Evolutionary conservation across 768 basidiomycete species (phyloP), one percentile per base, ranked within the genome.

Genomic region (Kwoniella bestiolae): DNA sequence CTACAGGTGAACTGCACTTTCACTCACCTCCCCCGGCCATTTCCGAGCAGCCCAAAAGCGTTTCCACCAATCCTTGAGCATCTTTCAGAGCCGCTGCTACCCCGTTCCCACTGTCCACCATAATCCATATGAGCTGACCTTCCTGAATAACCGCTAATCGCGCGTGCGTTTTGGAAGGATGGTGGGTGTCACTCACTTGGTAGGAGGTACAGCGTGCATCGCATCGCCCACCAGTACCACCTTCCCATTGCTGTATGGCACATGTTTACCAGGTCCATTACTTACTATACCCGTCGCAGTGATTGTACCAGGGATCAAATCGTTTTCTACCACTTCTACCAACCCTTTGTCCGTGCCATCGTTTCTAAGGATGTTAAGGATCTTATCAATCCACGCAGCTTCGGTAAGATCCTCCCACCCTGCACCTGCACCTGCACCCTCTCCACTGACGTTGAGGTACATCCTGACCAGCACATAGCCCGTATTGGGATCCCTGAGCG

Each of bases 151-250:
- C 35, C 35, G 35, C 9, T 38, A 38, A n/a, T n/a, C n/a, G n/a
- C n/a, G n/a, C n/a, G n/a, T n/a, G n/a, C n/a, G n/a, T n/a, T n/a
- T n/a, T n/a, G n/a, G n/a, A 47, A 47, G 45, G 5, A 16, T 8
- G 8, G 25, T n/a, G 18, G 14, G 11, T 9, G 11, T 28, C 21
- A 69, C 67, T 56, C 47, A 69, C 67, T 44, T 64, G 7, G 46
- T 51, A 26, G 67, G 63, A 3, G 67, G 67, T 58, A 69, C 60
- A 7, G 51, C 58, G 45, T 69, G 67, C 28, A 51, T 57, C 6
- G 67, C 63, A 65, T 69, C 67, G 3, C 67, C 67, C 21, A 65
- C 50, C n/a, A 69, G 32, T 5, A 69, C 56, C 6, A 51, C 44
- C 26, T 51, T 59, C 16, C 63, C 63, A 1, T 44, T 32, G 8